Base-by-base conservation (phyloP, 176 grass and related monocot species). In the Chloris gayana region DNA sequence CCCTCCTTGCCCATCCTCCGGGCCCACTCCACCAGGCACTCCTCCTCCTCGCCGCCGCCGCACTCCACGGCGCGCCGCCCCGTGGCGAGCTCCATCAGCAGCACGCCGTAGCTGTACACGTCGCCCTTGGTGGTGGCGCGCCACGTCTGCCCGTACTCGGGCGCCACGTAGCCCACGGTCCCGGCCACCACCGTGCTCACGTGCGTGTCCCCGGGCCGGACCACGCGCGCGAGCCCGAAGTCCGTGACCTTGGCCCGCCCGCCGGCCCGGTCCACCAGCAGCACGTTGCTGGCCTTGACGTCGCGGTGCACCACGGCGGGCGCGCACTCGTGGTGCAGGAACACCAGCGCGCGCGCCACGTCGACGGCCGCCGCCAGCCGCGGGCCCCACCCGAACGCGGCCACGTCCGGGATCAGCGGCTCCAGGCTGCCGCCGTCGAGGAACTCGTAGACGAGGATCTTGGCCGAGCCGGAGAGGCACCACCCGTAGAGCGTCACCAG, bases 101-200 rank as follows among this genome's bases (percentile, higher is more conserved):
- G 82, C 67, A 98, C 90, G 18, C 96, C 96, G 44, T 89, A 98
- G 75, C 92, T 98, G 70, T 98, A 98, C 78, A 95, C 92, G 73
- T 98, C 96, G 18, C 96, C 92, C 1, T 90, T 92, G 2, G 92
- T 98, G 7, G 96, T 95, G 17, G 93, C 96, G 63, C 84, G 88
- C 96, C 96, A 98, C 19, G 90, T 98, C 34, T 95, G 96, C 0
- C 73, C 84, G 49, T 98, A 98, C 72, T 98, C 96, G 11, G 92
- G 96, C 0, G 92, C 96, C 72, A 98, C 96, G 83, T 98, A 98
- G 13, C 96, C 96, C 22, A 95, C 88, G n/a, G 96, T 98, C n/a
- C 96, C 96, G 5, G 96, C 96, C 47, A 98, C 78, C 80, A 95
- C 58, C 54, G 96, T 98, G 88, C 92, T 98, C 8, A 98, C 96